A percentile compares a stretch with the other conserved stretches of the same genome.
These are phyloP conservation scores for Geosmithia flava DNA, from an alignment of 2,329 filamentous ascomycete genomes.

Conservation along the genomic window DNA sequence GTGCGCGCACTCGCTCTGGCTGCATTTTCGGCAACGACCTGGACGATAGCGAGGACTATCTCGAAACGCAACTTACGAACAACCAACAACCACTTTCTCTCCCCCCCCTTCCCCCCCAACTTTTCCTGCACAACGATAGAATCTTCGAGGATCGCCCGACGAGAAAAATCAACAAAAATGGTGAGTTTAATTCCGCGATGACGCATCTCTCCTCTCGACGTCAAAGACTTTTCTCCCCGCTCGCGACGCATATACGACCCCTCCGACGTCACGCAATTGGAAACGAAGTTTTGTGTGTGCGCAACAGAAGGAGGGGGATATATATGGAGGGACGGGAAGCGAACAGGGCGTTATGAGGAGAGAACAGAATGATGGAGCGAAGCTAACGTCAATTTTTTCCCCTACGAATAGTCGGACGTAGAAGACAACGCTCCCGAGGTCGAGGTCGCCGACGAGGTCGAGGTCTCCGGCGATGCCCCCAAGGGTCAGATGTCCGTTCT, in stretches of 20 bases:
- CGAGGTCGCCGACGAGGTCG: conserved; percentile 64
- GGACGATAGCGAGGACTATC: conserved; percentile 8
- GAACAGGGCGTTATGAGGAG: neutral
- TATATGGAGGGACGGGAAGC: neutral
- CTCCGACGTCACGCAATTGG: neutral
- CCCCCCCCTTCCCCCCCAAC: conserved; percentile 12
- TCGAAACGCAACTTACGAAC: neutral
- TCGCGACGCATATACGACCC: neutral
- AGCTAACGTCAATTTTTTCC: neutral
- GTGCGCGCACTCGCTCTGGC: conserved; percentile 14
- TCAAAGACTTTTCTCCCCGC: neutral
- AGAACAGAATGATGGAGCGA: neutral
- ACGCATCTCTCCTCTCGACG: neutral
- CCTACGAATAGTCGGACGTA: conserved; percentile 79
- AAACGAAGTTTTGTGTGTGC: neutral
- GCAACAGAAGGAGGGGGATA: neutral
- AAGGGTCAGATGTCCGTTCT: conserved; percentile 96
- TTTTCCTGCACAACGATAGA: conserved; percentile 17
- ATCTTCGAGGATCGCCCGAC: conserved; percentile 61
- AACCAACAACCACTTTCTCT: conserved; percentile 13
- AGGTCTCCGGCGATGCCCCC: conserved; percentile 84
- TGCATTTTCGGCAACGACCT: conserved; percentile 13
- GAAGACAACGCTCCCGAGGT: conserved; percentile 94
- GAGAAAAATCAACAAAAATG: conserved; percentile 46
- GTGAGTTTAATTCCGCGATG: conserved; percentile 25